Evolutionary conservation across 331 rosid genomes (phyloP), one percentile per base, ranked within the genome.

Genomic region (Malus hybrid): DNA sequence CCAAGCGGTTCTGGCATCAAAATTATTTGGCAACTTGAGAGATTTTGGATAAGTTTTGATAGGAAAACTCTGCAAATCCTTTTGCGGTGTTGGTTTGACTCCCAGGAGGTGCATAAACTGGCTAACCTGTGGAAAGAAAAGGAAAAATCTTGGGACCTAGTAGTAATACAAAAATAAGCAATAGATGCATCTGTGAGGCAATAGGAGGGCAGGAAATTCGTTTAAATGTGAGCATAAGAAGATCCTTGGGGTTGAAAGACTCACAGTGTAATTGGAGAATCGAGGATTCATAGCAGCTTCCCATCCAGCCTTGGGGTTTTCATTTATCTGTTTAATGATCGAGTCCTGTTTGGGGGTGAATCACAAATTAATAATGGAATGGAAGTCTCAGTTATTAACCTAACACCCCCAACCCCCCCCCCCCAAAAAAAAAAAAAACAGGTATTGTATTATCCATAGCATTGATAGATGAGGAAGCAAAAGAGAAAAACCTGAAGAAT

Each of bases 1-100:
- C 98, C 98, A 94, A 77, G 90, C 88, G 28, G 88, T 87, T 90
- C 97, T 91, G 42, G 98, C 96, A 81, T 94, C 98, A 72, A 93
- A 93, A 16, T 62, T 68, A 66, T 48, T 80, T 10, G 97, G 97
- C 90, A 91, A 82, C 79, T 88, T 85, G 78, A 84, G 75, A n/a
- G 90, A 87, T 71, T 86, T 88, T 39, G 96, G 83, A 82, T 94
- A 91, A 78, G 86, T 52, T 68, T 82, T 29, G 19, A 82, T 81
- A 39, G 89, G 96, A 50, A 78, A 62, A 76, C 82, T 80, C 55
- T 50, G 61, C 55, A 91, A 84, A 64, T 86, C 88, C 64, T 71
- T 77, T 75, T 10, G 70, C 4, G 93, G 95, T 4, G 86, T 73
- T 74, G 75, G 88, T 79, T 94, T 94, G 75, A 91, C 95, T 70